Conservation (phyloP, 2,329 filamentous ascomycete genomes). For the Zymoseptoria pseudotritici region DNA sequence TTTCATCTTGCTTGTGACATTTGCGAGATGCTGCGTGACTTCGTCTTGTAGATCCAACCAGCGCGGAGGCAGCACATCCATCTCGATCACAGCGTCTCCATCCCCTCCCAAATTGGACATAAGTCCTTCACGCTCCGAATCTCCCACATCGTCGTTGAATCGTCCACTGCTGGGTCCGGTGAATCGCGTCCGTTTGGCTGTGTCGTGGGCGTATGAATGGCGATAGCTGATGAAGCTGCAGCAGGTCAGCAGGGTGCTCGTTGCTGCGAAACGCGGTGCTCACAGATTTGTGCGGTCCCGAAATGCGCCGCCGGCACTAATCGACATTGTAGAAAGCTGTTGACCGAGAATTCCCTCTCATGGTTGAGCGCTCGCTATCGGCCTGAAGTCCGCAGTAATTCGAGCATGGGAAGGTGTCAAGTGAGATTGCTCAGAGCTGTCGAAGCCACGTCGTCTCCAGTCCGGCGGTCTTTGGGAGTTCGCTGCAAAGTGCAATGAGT, state of each 20-base stretch:
- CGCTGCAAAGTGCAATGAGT: no score
- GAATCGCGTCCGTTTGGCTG: constrained; percentile 64
- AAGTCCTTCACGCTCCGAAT: constrained; percentile 65
- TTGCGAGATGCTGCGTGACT: constrained; percentile 71
- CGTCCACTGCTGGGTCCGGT: constrained; percentile 41
- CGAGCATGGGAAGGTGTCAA: not conserved
- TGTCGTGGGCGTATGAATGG: constrained; percentile 95
- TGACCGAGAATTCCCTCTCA: not conserved
- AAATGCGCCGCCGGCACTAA: constrained; percentile 53
- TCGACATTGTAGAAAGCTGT: not conserved
- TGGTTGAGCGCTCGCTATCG: constrained; percentile 9
- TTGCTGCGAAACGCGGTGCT: constrained; percentile 22
- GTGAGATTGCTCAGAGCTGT: not conserved
- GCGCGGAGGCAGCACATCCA: constrained; percentile 89
- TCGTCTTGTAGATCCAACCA: constrained; percentile 96
- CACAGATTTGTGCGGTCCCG: constrained; percentile 98
- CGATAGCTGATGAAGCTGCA: constrained; percentile 94
- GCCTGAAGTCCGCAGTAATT: not conserved
- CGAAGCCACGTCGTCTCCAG: not conserved
- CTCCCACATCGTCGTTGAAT: constrained; percentile 32
- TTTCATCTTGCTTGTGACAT: constrained; percentile 75
- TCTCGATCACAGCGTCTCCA: constrained; percentile 93
- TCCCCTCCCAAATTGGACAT: constrained; percentile 67
- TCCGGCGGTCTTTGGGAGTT: not conserved
- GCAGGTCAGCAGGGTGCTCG: constrained; percentile 3